Evolutionary conservation across 495 filamentous ascomycete genomes (phyloP).

Genomic region (Daldinia childiae): DNA sequence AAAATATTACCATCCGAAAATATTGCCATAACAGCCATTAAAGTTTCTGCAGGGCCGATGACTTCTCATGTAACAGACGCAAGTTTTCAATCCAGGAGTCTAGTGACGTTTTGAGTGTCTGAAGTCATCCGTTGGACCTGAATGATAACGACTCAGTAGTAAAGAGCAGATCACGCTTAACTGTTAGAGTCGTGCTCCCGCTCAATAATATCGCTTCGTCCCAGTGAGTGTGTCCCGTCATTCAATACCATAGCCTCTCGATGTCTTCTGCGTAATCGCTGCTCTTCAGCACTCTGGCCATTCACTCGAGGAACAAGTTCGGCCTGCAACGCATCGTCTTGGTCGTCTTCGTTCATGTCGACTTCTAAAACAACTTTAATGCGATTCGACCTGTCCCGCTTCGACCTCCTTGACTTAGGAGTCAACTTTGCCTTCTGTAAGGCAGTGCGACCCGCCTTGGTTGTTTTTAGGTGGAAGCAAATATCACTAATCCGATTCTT

Average conservation of each 20-base stretch:
- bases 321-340: constrained; percentile 32
- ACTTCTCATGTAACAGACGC: not conserved
- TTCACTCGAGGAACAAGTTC: constrained; percentile 51
- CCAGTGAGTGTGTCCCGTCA: constrained; percentile 66
- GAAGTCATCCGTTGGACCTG: not conserved
- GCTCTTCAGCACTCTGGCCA: constrained; percentile 60
- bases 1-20: not conserved
- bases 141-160: not conserved
- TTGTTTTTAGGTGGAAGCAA: constrained; percentile 48
- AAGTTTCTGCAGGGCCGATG: not conserved
- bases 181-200: constrained; percentile 47
- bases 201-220: constrained; percentile 66
- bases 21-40: not conserved
- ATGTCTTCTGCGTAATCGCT: constrained; percentile 62
- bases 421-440: constrained; percentile 54
- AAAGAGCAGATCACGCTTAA: constrained; percentile 20
- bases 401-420: constrained; percentile 25
- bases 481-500: constrained; percentile 60
- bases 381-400: constrained; percentile 37
- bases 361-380: constrained; percentile 51
- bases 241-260: constrained; percentile 73
- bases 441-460: constrained; percentile 51
- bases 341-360: constrained; percentile 46
- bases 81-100: not conserved
- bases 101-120: not conserved